These are phyloP conservation scores for Phytophthora boehmeriae DNA, from an alignment of 352 stramenopile species.

Conservation along the genomic window DNA sequence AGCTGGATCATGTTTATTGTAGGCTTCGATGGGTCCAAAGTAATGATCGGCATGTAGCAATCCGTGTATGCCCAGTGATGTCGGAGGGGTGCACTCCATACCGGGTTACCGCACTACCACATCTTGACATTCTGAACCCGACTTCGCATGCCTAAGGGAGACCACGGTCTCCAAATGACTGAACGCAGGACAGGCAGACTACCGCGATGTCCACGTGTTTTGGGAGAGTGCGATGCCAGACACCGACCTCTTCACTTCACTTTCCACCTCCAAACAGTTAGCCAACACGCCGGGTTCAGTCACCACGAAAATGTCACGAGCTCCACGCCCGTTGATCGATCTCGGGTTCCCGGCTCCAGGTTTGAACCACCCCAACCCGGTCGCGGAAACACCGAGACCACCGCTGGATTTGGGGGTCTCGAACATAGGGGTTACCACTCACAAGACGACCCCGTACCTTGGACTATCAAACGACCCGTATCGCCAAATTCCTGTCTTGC, in stretches of 20 bases:
- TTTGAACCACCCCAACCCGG: constrained; percentile 4
- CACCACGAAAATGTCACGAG: constrained; percentile 5
- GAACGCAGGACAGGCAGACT: too few species aligned
- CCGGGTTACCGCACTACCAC: too few species aligned
- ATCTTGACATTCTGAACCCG: too few species aligned
- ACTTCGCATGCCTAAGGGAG: too few species aligned
- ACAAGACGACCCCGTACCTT: constrained; percentile 14
- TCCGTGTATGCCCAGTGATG: too few species aligned
- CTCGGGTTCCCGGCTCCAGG: constrained; percentile 11
- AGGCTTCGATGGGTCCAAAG: too few species aligned
- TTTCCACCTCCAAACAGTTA: constrained; percentile 8
- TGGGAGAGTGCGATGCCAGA: constrained; percentile 72
- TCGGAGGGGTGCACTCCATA: too few species aligned
- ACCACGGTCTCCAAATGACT: too few species aligned
- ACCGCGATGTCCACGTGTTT: too few species aligned
- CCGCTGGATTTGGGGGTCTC: constrained; percentile 16
- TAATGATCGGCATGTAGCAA: too few species aligned
- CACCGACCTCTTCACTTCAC: constrained; percentile 5
- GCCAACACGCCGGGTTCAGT: not conserved
- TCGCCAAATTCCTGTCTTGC: constrained; percentile 16
- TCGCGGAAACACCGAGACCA: constrained; percentile 13
- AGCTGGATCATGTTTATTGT: too few species aligned
- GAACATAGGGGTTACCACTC: not conserved
- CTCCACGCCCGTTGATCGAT: constrained; percentile 15
- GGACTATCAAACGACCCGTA: constrained; percentile 16